phyloP scores from a whole-genome alignment of 192 early-diverging fungal genomes.

The Backusella australiensis region DNA sequence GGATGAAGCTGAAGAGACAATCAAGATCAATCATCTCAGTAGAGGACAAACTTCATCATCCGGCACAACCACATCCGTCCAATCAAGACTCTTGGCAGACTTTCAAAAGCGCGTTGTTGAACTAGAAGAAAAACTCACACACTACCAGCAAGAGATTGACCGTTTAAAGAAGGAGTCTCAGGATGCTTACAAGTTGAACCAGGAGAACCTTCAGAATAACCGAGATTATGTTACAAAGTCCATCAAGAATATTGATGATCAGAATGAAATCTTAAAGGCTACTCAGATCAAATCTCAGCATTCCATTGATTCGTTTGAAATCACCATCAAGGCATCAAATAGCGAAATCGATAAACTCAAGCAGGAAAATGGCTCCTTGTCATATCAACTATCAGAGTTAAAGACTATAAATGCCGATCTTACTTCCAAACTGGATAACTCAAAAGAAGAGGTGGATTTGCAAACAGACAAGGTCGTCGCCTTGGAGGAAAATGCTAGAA shows the following conservation, averaged over 20 bases:
- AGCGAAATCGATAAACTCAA: neutral
- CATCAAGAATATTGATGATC: neutral
- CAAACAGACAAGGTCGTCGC: neutral
- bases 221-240: neutral
- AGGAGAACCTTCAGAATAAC: neutral
- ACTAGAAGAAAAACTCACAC: neutral
- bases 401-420: neutral
- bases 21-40: neutral
- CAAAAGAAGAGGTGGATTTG: neutral
- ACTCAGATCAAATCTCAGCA: neutral
- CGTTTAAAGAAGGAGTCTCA: neutral
- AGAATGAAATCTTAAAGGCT: neutral
- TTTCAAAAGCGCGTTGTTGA: neutral
- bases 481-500: neutral
- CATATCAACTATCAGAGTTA: neutral
- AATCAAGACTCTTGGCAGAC: neutral
- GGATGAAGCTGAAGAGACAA: neutral
- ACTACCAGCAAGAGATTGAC: neutral
- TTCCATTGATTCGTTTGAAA: neutral
- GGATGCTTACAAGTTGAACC: neutral
- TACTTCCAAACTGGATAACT: neutral
- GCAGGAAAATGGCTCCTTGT: neutral
- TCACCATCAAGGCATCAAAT: neutral
- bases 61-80: neutral
- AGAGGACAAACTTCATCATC: neutral